These are phyloP conservation scores for Monosporozyma aerobia DNA, from an alignment of 805 yeast genomes.

Conservation along the genomic window DNA sequence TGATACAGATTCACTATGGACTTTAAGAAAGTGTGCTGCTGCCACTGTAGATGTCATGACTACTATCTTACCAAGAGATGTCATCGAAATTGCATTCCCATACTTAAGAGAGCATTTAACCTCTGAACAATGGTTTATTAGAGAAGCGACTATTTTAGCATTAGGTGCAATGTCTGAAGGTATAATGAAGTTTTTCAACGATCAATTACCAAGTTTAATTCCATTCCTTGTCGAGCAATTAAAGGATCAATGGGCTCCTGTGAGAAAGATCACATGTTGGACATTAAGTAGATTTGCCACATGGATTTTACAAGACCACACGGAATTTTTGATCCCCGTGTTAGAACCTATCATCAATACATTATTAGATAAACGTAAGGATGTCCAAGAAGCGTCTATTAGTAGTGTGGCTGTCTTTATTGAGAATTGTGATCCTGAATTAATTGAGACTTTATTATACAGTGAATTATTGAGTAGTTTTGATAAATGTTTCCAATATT, in stretches of 20 bases:
- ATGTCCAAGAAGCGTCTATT: conserved; percentile 94
- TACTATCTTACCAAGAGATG: conserved; percentile 53
- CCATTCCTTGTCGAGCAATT: conserved; percentile 79
- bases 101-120: conserved; percentile 60
- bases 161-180: conserved; percentile 93
- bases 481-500: conserved; percentile 60
- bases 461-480: conserved; percentile 64
- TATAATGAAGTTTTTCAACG: conserved; percentile 60
- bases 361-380: conserved; percentile 73
- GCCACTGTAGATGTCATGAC: conserved; percentile 84
- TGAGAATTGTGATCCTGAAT: conserved; percentile 58
- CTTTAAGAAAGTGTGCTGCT: conserved; percentile 85
- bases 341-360: conserved; percentile 67
- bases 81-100: conserved; percentile 63
- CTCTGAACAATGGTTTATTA: conserved; percentile 71
- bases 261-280: conserved; percentile 94
- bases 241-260: conserved; percentile 68
- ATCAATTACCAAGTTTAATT: conserved; percentile 68
- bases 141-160: conserved; percentile 91
- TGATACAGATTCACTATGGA: conserved; percentile 72
- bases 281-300: conserved; percentile 75
- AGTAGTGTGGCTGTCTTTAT: conserved; percentile 77
- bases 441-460: conserved; percentile 50
- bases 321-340: conserved; percentile 66
- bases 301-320: conserved; percentile 71